These are phyloP conservation scores for Calocybe gambosa DNA, from an alignment of 1,284 basidiomycete genomes.

Conservation along the genomic window DNA sequence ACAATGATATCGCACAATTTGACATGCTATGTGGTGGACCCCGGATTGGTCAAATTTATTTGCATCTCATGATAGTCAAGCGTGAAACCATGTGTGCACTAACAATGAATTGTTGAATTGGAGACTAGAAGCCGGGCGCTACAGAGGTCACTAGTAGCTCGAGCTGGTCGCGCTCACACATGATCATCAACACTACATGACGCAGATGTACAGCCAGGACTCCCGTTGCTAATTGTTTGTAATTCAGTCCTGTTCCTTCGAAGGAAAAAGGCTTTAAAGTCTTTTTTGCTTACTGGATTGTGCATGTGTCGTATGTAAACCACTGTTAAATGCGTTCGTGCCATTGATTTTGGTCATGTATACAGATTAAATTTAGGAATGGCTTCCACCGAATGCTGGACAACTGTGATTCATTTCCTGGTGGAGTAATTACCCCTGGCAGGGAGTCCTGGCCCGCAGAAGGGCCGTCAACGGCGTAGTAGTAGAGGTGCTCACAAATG, in stretches of 20 bases:
- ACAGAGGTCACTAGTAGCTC: too few species aligned
- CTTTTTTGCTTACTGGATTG: background rate
- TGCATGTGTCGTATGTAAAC: background rate
- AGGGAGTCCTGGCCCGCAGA: too few species aligned
- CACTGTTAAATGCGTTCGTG: background rate
- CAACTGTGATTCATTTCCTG: background rate
- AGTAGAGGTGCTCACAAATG: too few species aligned
- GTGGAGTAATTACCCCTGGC: too few species aligned
- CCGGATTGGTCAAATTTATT: too few species aligned
- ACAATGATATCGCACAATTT: too few species aligned
- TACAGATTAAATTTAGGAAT: slow-evolving; percentile 4
- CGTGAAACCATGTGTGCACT: slow-evolving; percentile 6
- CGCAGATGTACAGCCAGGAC: slow-evolving; percentile 1
- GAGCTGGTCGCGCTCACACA: too few species aligned
- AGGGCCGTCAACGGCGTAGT: background rate
- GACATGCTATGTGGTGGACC: too few species aligned
- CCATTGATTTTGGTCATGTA: background rate
- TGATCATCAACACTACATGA: too few species aligned
- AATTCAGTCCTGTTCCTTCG: background rate
- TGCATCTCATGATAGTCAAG: too few species aligned
- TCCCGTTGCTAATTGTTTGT: background rate
- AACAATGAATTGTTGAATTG: slow-evolving; percentile 5
- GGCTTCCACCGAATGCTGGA: background rate
- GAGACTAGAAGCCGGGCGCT: too few species aligned
- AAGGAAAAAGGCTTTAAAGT: too few species aligned